Base-by-base conservation (phyloP, 2,329 filamentous ascomycete genomes). In the Emergomyces orientalis region DNA sequence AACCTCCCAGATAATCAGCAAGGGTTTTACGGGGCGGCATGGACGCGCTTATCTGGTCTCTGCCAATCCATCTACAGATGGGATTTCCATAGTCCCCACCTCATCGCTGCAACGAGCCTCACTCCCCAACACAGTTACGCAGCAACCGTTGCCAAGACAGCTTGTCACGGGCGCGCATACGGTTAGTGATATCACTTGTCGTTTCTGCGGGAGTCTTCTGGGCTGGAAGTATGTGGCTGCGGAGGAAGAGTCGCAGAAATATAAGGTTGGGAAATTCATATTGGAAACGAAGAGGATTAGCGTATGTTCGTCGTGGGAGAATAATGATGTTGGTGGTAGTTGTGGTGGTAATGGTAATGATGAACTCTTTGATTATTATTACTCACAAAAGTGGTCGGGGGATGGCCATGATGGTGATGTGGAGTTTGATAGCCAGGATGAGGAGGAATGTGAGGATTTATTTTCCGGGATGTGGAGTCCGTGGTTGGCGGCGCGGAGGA, bases 261-360 rank as follows among this genome's bases (percentile, higher is more conserved):
- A 87, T 69, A 87, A 87, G 69, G 82, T 87, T 1, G 85, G 85
- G n/a, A 87, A 86, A 69, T 87, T 84, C 66, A 87, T 87, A 34
- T 72, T 87, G 34, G 85, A 87, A 72, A 86, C 83, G 52, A 83
- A 81, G 71, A 75, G 80, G 61, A 80, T 85, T 9, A 79, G 77
- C 30, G 73, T 77, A 37, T 75, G 75, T 19, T 76, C 78, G 22
- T 79, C 73, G 25, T 87, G 85, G 84, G 84, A 85, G 64, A 70
- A 71, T 17, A 63, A 69, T 39, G n/a, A 57, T 39, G n/a, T 7
- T 19, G 66, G 59, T 8, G 65, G 64, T 3, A 62, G 66, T 11
- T 56, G 47, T n/a, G 55, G 39, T 27, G 47, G 13, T 41, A 30
- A 22, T 8, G 52, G 19, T 37, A 14, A 22, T 32, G 17, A 32